phyloP scores from a whole-genome alignment of 305 asterid genomes.

The Lippia alba region DNA sequence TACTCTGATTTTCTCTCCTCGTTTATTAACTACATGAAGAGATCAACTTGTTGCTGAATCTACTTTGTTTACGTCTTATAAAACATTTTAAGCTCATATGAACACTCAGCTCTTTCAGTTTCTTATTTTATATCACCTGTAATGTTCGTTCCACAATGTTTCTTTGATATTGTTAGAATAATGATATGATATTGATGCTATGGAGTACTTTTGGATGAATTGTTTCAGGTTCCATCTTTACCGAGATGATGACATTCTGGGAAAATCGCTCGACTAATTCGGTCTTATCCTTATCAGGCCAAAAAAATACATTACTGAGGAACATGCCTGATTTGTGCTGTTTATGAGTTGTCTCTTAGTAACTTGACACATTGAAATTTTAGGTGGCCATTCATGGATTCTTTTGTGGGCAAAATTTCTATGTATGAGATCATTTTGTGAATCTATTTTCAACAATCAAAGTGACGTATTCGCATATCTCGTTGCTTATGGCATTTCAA shows the following conservation, averaged over 20 bases:
- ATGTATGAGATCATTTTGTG: constrained; percentile 12
- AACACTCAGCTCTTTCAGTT: neutral
- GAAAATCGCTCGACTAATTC: constrained; percentile 53
- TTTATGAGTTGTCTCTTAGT: constrained; percentile 20
- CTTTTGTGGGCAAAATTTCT: constrained; percentile 19
- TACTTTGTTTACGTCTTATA: neutral
- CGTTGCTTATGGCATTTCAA: neutral
- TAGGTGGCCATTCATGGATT: constrained; percentile 15
- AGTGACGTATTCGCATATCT: neutral
- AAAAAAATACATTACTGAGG: constrained; percentile 9
- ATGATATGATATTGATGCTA: constrained; percentile 1
- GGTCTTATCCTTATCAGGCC: constrained; percentile 28
- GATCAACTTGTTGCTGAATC: neutral
- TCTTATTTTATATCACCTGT: neutral
- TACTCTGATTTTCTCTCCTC: neutral
- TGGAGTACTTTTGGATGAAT: neutral
- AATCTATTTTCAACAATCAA: constrained; percentile 3
- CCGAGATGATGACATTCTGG: constrained; percentile 71
- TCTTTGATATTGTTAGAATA: neutral
- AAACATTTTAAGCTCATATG: neutral
- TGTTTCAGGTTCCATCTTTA: constrained; percentile 64
- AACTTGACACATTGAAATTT: neutral
- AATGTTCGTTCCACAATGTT: constrained; percentile 7
- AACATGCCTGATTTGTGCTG: constrained; percentile 9
- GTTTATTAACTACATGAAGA: neutral